Conservation (phyloP, 164 flowering plant species). For the Kingdonia uniflora region DNA sequence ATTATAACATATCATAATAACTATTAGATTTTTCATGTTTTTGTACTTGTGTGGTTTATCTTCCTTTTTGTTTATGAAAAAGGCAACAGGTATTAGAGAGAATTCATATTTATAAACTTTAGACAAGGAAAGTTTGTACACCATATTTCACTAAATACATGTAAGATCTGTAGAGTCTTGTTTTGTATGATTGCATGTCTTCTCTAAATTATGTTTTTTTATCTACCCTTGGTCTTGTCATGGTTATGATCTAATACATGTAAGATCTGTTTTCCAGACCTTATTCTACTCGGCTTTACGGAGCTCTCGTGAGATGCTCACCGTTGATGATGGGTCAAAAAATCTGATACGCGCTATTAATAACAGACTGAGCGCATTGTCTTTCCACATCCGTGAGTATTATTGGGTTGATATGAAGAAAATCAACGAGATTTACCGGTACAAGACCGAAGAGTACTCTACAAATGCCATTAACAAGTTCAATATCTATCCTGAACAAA, state of each 20-base stretch:
- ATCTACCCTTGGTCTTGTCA: not conserved
- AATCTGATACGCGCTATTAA: slow-evolving; percentile 62
- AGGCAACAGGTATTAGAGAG: too few species aligned
- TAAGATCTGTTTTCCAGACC: slow-evolving; percentile 37
- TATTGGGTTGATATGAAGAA: slow-evolving; percentile 87
- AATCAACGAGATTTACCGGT: slow-evolving; percentile 83
- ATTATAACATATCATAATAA: too few species aligned
- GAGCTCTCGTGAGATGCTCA: slow-evolving; percentile 79
- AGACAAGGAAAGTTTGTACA: too few species aligned
- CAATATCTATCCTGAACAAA: slow-evolving; percentile 90
- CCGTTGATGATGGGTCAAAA: slow-evolving; percentile 56
- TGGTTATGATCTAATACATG: slow-evolving; percentile 3
- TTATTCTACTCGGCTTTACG: slow-evolving; percentile 75
- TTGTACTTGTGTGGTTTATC: too few species aligned
- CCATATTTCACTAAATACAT: too few species aligned
- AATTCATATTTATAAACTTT: too few species aligned
- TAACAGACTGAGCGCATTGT: slow-evolving; percentile 83
- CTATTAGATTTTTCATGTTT: too few species aligned
- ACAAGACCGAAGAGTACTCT: slow-evolving; percentile 91
- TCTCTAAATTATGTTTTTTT: not conserved
- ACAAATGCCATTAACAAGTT: slow-evolving; percentile 80
- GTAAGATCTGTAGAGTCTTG: too few species aligned
- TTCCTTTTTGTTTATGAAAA: too few species aligned
- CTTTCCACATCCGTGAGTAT: slow-evolving; percentile 82
- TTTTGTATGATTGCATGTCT: too few species aligned